Conservation (phyloP, 2,329 filamentous ascomycete species). For the Falciphora oryzae region DNA sequence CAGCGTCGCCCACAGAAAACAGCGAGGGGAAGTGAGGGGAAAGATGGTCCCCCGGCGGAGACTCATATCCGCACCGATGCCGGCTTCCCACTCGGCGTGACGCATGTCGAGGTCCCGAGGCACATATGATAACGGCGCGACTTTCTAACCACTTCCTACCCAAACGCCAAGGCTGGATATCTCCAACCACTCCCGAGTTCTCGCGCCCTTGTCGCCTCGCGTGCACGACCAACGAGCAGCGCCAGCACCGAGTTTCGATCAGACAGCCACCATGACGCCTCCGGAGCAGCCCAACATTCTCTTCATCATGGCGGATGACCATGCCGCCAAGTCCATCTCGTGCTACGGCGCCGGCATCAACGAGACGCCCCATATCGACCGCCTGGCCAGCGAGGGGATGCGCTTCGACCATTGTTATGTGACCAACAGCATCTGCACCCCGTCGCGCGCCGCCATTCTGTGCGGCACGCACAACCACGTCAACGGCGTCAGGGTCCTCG, state of each 20-base stretch:
- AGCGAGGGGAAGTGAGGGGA: too few relatives aligned
- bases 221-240: not conserved
- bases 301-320: slow-evolving; percentile 51
- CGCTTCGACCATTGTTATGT: slow-evolving; percentile 48
- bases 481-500: slow-evolving; percentile 44
- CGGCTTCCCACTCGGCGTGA: too few relatives aligned
- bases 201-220: not conserved
- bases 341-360: slow-evolving; percentile 47
- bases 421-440: slow-evolving; percentile 48
- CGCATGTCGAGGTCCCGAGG: too few relatives aligned
- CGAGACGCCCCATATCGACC: slow-evolving; percentile 44
- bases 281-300: slow-evolving; percentile 31
- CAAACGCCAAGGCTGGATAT: too few relatives aligned
- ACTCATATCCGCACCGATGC: too few relatives aligned
- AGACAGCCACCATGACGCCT: not conserved
- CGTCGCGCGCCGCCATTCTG: slow-evolving; percentile 43
- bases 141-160: too few relatives aligned
- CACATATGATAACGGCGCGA: too few relatives aligned
- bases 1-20: too few relatives aligned
- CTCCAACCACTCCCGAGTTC: too few relatives aligned
- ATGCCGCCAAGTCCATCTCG: slow-evolving; percentile 43
- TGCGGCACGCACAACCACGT: slow-evolving; percentile 47
- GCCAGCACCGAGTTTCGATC: not conserved
- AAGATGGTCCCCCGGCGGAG: too few relatives aligned
- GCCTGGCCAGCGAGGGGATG: slow-evolving; percentile 43